Base-by-base conservation (phyloP, 495 filamentous ascomycete genomes). In the Cryomyces minteri region DNA sequence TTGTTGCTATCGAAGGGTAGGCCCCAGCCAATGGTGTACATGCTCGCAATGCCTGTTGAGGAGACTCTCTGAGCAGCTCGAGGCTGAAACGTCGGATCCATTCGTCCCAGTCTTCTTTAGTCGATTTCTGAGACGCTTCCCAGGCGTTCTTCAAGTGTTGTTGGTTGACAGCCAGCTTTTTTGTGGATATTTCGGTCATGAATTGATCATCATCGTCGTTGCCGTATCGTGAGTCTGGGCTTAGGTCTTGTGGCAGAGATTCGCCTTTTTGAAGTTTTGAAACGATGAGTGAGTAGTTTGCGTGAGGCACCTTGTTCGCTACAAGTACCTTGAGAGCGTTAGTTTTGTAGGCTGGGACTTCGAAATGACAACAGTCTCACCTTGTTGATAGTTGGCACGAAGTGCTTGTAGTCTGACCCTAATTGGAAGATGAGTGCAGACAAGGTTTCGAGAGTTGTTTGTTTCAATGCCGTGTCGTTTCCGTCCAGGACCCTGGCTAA, bases 11-110 rank as follows among this genome's bases (percentile, higher is more conserved):
- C 0, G 90, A 85, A 39, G 83, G 84, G 59, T 96, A 94, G 18
- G 88, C 78, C 50, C 82, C 82, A 5, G 87, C 90, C 39, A 99
- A 67, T 44, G 80, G 82, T 39, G 92, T 90, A 60, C 90, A 99
- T 31, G 90, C 88, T 48, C 90, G 71, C 30, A 99, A 65, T 10
- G 90, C 88, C 41, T 94, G 92, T 40, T 92, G 94, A 14, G 90
- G 92, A 2, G 87, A 94, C 59, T 99, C 92, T 47, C 86, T 88
- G 36, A 99, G 70, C 18, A 99, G 71, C 51, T 94, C 93, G 14
- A 94, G 84, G 54, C 88, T 94, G 59, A 96, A 93, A 25, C 93
- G 73, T 43, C 92, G 74, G 60, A 95, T 94, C 90, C 90, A 99
- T 61, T 99, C 90, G 50, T 92, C 83, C 90, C 90, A 99, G 61